A percentile compares a stretch with the other conserved stretches of the same genome.
These are phyloP conservation scores for Aphanomyces astaci DNA, from an alignment of 352 stramenopile species.

Conservation along the genomic window DNA sequence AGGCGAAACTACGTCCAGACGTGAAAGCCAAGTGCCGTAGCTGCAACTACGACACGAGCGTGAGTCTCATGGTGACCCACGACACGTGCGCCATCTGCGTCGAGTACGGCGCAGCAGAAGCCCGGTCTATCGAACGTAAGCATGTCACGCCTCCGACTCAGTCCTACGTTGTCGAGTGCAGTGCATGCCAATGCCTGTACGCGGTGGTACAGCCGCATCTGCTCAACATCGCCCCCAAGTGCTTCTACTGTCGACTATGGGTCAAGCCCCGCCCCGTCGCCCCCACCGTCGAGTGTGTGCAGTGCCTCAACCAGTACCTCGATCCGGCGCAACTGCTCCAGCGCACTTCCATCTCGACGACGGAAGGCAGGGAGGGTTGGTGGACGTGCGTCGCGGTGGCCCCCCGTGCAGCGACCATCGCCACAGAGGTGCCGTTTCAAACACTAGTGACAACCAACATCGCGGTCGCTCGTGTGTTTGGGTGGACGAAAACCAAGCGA, in stretches of 20 bases:
- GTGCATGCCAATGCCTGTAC: not conserved
- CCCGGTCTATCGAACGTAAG: not conserved
- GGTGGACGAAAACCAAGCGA: constrained; percentile 5
- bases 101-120: not conserved
- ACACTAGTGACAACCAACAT: not conserved
- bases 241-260: constrained; percentile 14
- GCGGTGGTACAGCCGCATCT: not conserved
- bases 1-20: not conserved
- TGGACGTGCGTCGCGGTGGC: not conserved
- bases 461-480: not conserved
- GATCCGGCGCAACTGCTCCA: constrained; percentile 2
- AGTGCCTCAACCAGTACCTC: constrained; percentile 6
- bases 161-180: constrained; percentile 11
- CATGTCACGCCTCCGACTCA: not conserved
- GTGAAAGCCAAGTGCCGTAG: not conserved
- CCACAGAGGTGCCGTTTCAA: not conserved
- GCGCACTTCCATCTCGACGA: no score
- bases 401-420: not conserved
- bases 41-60: not conserved
- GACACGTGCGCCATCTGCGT: constrained; percentile 12
- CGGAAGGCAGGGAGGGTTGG: no score
- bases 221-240: constrained; percentile 18
- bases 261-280: not conserved
- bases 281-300: not conserved
- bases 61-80: constrained; percentile 4